A percentile compares a stretch with the other conserved stretches of the same genome.
Evolutionary conservation across 176 grass and related monocot genomes (phyloP).

Genomic region (Oropetium thomaeum): DNA sequence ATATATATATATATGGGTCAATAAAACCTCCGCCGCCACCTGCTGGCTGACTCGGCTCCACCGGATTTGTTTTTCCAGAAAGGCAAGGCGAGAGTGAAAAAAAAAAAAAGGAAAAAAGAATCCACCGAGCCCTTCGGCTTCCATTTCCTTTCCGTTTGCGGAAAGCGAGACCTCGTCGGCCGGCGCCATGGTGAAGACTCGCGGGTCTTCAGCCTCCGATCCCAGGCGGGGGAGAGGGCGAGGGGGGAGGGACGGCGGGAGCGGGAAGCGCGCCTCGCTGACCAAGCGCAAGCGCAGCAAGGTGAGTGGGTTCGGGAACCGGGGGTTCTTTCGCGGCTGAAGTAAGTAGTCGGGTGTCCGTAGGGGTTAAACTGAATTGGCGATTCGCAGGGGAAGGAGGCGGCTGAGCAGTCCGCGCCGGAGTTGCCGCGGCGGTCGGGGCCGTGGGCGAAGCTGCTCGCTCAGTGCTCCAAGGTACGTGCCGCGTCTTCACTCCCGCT

Average conservation of each 20-base stretch:
- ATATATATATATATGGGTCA: no score
- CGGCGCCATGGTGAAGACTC: constrained; percentile 51
- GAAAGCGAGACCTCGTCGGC: not conserved
- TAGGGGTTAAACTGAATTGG: not conserved
- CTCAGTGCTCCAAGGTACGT: constrained; percentile 50
- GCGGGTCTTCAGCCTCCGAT: constrained; percentile 22
- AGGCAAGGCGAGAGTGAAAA: not conserved
- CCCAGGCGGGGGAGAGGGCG: not conserved
- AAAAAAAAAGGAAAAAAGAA: not conserved
- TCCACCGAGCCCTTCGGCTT: constrained; percentile 5
- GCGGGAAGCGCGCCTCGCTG: constrained; percentile 25
- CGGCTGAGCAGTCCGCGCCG: no score
- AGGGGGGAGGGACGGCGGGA: not conserved
- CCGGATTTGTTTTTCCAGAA: not conserved
- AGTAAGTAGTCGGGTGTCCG: not conserved
- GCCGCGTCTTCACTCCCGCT: not conserved
- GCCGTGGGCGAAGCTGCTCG: constrained; percentile 68
- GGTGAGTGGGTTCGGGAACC: constrained; percentile 43
- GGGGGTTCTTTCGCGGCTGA: no score
- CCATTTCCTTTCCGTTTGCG: constrained; percentile 8
- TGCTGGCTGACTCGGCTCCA: no score
- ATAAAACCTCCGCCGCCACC: no score
- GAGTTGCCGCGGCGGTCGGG: no score
- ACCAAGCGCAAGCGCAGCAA: constrained; percentile 64
- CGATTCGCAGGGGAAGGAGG: not conserved